Conservation (phyloP, 305 asterid species). For the Euphrasia arctica region DNA sequence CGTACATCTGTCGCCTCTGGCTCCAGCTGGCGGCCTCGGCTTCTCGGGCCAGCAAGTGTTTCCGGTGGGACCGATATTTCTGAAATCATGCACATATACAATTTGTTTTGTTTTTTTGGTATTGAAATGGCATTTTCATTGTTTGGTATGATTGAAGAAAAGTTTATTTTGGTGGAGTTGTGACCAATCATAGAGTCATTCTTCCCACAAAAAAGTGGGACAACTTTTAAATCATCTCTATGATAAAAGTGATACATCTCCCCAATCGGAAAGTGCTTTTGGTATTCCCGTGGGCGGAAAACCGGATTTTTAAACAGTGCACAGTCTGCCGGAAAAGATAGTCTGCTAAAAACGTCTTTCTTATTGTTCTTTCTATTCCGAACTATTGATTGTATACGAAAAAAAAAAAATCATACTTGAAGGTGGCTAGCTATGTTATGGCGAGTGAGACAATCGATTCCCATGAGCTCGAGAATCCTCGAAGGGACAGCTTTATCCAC, state of each 20-base stretch:
- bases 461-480: slow-evolving; percentile 88
- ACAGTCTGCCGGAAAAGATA: background rate
- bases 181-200: slow-evolving; percentile 15
- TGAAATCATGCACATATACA: slow-evolving; percentile 6
- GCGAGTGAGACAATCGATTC: slow-evolving; percentile 91
- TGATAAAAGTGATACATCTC: background rate
- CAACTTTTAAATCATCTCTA: slow-evolving; percentile 12
- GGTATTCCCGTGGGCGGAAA: background rate
- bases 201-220: slow-evolving; percentile 11
- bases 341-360: background rate
- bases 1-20: slow-evolving; percentile 62
- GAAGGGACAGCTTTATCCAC: slow-evolving; percentile 96
- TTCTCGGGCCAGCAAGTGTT: slow-evolving; percentile 82
- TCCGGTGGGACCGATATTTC: slow-evolving; percentile 91
- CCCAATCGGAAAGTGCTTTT: background rate
- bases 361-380: background rate
- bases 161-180: slow-evolving; percentile 19
- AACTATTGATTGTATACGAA: too few relatives aligned
- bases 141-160: slow-evolving; percentile 24
- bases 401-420: slow-evolving; percentile 42
- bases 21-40: slow-evolving; percentile 88
- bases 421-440: slow-evolving; percentile 97
- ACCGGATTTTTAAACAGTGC: background rate
- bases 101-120: too few relatives aligned
- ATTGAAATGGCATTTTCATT: slow-evolving; percentile 17